Percentiles rank a stretch among this genome's conserved stretches.
Evolutionary conservation across 1,139 yeast species (phyloP).

Genomic region (Sugiyamaella paludigena): DNA sequence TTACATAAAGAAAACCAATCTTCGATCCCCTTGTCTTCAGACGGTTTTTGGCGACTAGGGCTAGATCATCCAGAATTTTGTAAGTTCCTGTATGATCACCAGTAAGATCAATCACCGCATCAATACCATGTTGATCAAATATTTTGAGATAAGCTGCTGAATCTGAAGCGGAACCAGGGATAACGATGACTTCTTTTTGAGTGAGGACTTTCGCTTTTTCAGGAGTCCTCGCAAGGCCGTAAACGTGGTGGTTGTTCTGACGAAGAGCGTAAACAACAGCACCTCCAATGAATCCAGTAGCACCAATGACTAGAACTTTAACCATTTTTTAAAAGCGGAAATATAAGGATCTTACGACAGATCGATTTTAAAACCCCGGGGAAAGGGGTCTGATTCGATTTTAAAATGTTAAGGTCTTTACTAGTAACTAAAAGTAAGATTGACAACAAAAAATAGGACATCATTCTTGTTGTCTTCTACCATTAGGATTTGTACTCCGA

Average conservation of each 20-base stretch:
- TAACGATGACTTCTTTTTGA: conserved; percentile 12
- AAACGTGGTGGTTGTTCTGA: conserved; percentile 17
- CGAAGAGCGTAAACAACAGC: conserved; percentile 15
- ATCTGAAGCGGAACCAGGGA: conserved; percentile 13
- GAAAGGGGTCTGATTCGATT: no score
- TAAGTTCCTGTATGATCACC: conserved; percentile 12
- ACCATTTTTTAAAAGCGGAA: no score
- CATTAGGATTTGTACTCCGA: no score
- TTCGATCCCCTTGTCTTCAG: conserved; percentile 5
- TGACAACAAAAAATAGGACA: no score
- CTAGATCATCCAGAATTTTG: conserved; percentile 5
- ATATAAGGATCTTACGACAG: no score
- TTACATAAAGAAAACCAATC: conserved; percentile 14
- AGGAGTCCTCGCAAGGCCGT: conserved; percentile 18
- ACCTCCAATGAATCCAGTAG: conserved; percentile 21
- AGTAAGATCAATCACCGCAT: conserved; percentile 16
- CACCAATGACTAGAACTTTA: conserved; percentile 21
- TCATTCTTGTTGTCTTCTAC: no score
- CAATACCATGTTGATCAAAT: conserved; percentile 14
- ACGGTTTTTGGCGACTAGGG: conserved; percentile 7
- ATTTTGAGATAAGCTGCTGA: conserved; percentile 4
- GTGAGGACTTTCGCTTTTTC: conserved; percentile 13
- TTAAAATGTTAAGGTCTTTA: no score
- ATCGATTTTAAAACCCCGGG: no score
- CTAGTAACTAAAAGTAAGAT: no score